These are phyloP conservation scores for Ceratobasidium sp. DNA, from an alignment of 1,284 basidiomycete species.

Conservation along the genomic window DNA sequence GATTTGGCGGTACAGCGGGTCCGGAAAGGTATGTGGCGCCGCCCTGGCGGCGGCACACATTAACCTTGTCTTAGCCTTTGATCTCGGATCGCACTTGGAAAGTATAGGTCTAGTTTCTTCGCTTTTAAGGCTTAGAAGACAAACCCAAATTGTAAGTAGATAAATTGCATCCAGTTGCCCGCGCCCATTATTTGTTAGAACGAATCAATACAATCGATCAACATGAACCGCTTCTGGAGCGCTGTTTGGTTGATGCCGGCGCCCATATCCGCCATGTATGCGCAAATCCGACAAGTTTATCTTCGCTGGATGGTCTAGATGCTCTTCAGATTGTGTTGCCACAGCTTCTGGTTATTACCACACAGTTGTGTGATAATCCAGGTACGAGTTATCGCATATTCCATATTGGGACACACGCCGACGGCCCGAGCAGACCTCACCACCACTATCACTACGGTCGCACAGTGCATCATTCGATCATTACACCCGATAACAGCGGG, in stretches of 20 bases:
- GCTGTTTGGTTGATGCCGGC: slow-evolving; percentile 17
- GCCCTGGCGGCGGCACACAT: neutral
- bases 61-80: slow-evolving; percentile 9
- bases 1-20: neutral
- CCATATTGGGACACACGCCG: too few relatives aligned
- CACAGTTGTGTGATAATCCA: neutral
- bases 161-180: neutral
- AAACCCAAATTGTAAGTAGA: neutral
- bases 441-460: slow-evolving; percentile 1
- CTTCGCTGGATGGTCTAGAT: slow-evolving; percentile 11
- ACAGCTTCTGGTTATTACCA: neutral
- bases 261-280: slow-evolving; percentile 21
- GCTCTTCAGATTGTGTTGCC: slow-evolving; percentile 15
- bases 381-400: neutral
- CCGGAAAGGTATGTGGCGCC: neutral
- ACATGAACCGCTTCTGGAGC: slow-evolving; percentile 1
- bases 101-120: slow-evolving; percentile 13
- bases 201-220: neutral
- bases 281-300: neutral
- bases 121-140: slow-evolving; percentile 2
- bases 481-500: slow-evolving; percentile 14
- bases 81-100: slow-evolving; percentile 2
- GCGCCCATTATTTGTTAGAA: neutral
- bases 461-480: neutral
- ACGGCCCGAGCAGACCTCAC: too few relatives aligned